These are phyloP conservation scores for Penicillium bialowiezense DNA, from an alignment of 495 filamentous ascomycete genomes.

Conservation along the genomic window DNA sequence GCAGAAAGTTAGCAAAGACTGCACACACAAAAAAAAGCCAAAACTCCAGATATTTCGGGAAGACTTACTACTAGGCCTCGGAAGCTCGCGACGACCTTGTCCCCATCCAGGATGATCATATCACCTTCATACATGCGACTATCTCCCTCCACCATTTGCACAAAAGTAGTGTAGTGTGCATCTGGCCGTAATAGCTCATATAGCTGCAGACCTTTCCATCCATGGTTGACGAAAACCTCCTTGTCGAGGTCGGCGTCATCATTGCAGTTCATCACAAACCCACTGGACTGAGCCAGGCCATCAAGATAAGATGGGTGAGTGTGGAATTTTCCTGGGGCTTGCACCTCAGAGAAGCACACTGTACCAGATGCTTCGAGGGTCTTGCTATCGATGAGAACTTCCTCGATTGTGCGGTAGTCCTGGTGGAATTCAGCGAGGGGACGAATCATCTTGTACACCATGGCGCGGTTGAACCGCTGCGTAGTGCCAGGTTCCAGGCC, in stretches of 20 bases:
- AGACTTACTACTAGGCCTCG: no score
- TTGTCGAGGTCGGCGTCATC: constrained; percentile 44
- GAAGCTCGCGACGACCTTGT: constrained; percentile 23
- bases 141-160: constrained; percentile 37
- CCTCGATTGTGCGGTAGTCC: constrained; percentile 57
- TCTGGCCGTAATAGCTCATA: constrained; percentile 13
- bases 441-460: constrained; percentile 67
- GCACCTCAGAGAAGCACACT: constrained; percentile 27
- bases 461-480: constrained; percentile 32
- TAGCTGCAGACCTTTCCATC: constrained; percentile 37
- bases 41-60: constrained; percentile 17
- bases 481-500: constrained; percentile 25
- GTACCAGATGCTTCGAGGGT: constrained; percentile 33
- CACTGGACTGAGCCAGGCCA: constrained; percentile 45
- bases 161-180: constrained; percentile 37
- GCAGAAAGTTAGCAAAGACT: constrained; percentile 20
- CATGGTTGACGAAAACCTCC: constrained; percentile 44
- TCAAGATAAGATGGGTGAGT: constrained; percentile 44
- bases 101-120: constrained; percentile 34
- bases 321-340: constrained; percentile 1
- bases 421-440: constrained; percentile 61
- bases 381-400: constrained; percentile 31
- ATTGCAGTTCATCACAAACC: constrained; percentile 54
- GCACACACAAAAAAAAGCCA: constrained; percentile 23
- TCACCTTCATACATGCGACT: constrained; percentile 33